phyloP scores from a whole-genome alignment of 208 protist species.

The Wallacemonas rigidus region DNA sequence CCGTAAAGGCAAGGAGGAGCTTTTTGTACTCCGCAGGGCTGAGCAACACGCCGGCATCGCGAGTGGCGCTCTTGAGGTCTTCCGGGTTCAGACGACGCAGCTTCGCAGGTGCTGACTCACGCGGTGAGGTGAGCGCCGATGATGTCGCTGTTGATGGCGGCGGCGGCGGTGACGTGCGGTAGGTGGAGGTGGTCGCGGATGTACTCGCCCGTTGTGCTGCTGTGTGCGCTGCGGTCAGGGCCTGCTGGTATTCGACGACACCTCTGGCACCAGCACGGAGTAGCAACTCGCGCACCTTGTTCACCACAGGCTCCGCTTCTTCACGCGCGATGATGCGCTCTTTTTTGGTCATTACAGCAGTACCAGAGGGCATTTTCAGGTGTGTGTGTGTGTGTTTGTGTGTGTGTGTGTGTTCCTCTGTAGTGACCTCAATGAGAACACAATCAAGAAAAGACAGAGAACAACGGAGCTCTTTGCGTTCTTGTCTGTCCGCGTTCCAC shows the following conservation, averaged over 20 bases:
- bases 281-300: constrained; percentile 57
- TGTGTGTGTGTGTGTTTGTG: constrained; percentile 1
- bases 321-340: constrained; percentile 66
- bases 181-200: constrained; percentile 7
- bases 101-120: neutral
- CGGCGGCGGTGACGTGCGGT: neutral
- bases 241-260: constrained; percentile 51
- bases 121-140: neutral
- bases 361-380: neutral
- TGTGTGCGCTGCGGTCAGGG: constrained; percentile 29
- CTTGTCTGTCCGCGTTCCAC: too few species aligned
- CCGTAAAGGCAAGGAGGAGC: constrained; percentile 65
- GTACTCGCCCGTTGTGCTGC: neutral
- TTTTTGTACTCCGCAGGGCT: constrained; percentile 47
- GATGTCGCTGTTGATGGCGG: neutral
- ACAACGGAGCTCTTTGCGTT: too few species aligned
- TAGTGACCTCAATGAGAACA: neutral
- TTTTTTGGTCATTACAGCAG: constrained; percentile 29
- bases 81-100: constrained; percentile 69
- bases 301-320: constrained; percentile 41
- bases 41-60: constrained; percentile 61
- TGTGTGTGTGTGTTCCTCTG: neutral
- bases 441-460: neutral
- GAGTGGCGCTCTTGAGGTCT: constrained; percentile 57
- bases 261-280: constrained; percentile 66